Conservation (phyloP, 2,329 filamentous ascomycete species). For the Eutypella sp. region DNA sequence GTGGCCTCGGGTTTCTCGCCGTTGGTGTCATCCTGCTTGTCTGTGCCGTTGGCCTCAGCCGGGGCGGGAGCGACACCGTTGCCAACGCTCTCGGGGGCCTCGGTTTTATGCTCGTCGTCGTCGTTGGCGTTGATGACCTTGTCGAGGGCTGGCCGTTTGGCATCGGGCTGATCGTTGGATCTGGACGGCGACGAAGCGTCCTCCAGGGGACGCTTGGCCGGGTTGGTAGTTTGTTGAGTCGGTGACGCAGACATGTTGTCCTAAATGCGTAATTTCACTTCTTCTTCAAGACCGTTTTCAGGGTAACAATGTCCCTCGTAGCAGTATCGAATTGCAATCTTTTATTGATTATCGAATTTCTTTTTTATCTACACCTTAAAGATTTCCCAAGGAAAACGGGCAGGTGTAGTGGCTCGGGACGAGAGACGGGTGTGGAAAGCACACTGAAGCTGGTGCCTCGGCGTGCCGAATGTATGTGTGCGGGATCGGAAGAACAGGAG, state of each 20-base stretch:
- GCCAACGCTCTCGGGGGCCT: slow-evolving; percentile 34
- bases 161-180: slow-evolving; percentile 88
- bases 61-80: slow-evolving; percentile 28
- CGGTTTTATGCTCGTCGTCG: slow-evolving; percentile 45
- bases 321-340: slow-evolving; percentile 32
- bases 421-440: slow-evolving; percentile 32
- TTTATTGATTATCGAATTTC: slow-evolving; percentile 44
- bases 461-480: slow-evolving; percentile 6
- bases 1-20: slow-evolving; percentile 45
- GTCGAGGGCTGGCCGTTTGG: slow-evolving; percentile 92
- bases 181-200: slow-evolving; percentile 93
- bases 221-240: slow-evolving; percentile 60
- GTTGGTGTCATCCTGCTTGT: slow-evolving; percentile 42
- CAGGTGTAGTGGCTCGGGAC: slow-evolving; percentile 65
- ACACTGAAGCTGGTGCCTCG: slow-evolving; percentile 19
- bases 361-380: slow-evolving; percentile 84
- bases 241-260: slow-evolving; percentile 70
- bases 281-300: too few relatives aligned
- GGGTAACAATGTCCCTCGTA: too few relatives aligned
- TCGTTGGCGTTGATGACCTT: slow-evolving; percentile 66
- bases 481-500: slow-evolving; percentile 18
- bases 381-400: slow-evolving; percentile 88
- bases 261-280: slow-evolving; percentile 29
- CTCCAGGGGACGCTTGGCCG: slow-evolving; percentile 88
- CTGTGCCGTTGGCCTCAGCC: slow-evolving; percentile 42